Base-by-base conservation (phyloP, 495 filamentous ascomycete genomes). In the Penicillium samsonianum region DNA sequence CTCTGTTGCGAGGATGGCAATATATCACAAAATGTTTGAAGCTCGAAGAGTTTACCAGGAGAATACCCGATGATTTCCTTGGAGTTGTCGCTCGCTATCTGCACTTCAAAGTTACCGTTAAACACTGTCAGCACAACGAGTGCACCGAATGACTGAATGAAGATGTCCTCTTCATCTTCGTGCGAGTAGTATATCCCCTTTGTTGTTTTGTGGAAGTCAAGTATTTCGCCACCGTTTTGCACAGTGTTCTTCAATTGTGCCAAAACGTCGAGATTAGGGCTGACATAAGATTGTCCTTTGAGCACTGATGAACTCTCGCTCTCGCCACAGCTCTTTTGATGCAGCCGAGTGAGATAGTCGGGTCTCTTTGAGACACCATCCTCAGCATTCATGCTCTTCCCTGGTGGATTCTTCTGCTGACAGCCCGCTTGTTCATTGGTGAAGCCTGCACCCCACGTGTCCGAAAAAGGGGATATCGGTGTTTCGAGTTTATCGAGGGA, bases 71-170 rank as follows among this genome's bases (percentile, higher is more conserved):
- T 87, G 25, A 96, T 80, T 3, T 77, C 72, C 48, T 83, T 75
- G 0, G 89, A 88, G 63, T 96, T 96, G 72, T 91, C 89, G 77
- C 91, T 96, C 33, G 82, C 91, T 40, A 89, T 78, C 58, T 89
- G 80, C 10, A 92, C 89, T 16, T 75, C 59, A 5, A 92, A 77
- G 20, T 78, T 79, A 12, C 84, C 85, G 43, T 85, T 84, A 2
- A 73, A 65, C 42, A 85, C 77, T 50, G 80, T 78, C 11, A 96
- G 62, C 5, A 87, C 91, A 11, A 96, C 59, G 12, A 96, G 73
- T 17, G 87, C 73, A 3, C 92, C 92, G 67, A 94, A 96, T 0
- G 79, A 68, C 59, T 96, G 91, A 3, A 94, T 77, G 41, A 87
- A 84, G 20, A 67, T 67, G 6, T 33, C 52, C 1, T 26, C 52